Evolutionary conservation across 2,329 filamentous ascomycete genomes (phyloP), one percentile per base, ranked within the genome.

Genomic region (Pseudocercospora macadamiae): DNA sequence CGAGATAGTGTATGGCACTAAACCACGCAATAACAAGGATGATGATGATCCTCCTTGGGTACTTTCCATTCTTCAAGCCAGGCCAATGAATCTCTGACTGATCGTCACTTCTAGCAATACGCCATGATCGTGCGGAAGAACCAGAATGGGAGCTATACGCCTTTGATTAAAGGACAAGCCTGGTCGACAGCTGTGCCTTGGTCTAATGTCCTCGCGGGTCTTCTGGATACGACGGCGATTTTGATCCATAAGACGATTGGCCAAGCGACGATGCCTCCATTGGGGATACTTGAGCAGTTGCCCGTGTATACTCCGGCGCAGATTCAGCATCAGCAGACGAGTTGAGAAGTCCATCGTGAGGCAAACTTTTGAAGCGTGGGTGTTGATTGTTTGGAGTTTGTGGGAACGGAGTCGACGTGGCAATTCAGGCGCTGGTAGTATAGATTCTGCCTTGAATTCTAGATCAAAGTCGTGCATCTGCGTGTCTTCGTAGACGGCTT

Each of bases 101-200:
- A 21, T 18, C 12, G 12, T 19, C 30, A n/a, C n/a, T n/a, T n/a
- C n/a, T n/a, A 60, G 57, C 58, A 63, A 59, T 63, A 62, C 32
- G 62, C 62, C 26, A 57, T 64, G 59, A 30, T 64, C 39, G 56
- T 64, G 10, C 61, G 61, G 21, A 39, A 49, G 3, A 51, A 55
- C 18, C 55, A 48, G 1, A 47, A 23, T 10, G 59, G 59, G 14
- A 54, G 47, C 25, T 62, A 57, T 19, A 57, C 51, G 36, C 53
- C 59, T 16, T 32, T 60, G n/a, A 49, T 60, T 26, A 60, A 53
- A 47, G 62, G 62, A 16, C 48, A 55, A 19, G 49, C 59, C n/a
- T 60, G 57, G 56, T 52, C 55, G 32, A 55, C 62, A 6, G 30
- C 58, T 12, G 30, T 45, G 32, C 57, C 56, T 5, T 62, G 59